Evolutionary conservation across 2,329 filamentous ascomycete species (phyloP), one percentile per base, ranked within the genome.

Genomic region (Magnaporthiopsis incrustans): DNA sequence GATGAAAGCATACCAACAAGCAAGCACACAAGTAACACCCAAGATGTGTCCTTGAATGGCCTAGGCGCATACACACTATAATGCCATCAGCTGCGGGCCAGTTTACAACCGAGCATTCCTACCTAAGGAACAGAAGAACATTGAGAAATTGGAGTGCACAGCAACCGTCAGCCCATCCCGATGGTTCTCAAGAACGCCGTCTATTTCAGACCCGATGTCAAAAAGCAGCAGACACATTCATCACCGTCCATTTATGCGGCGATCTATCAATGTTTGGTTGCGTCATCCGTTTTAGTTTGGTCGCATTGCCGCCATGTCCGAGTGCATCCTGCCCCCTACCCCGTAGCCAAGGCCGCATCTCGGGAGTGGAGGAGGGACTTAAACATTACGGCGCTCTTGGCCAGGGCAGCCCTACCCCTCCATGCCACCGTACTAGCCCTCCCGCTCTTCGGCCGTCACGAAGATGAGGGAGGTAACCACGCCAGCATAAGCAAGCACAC

Each of bases 161-260:
- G 33, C 11, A 35, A 14, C 11, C 33, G 33, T 35, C 33, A 35
- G 15, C 38, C 38, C 38, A 50, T 50, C 38, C 38, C 2, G 4
- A 65, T 64, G 65, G 64, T 35, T 35, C 12, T 11, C 33, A 67
- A 66, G 66, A 67, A 67, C 65, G 62, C 65, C 64, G 63, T 65
- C 65, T 67, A 65, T 67, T 68, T 59, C 57, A 53, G 27, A 50
- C 44, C 27, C 57, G 33, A 18, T 6, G 58, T 63, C 62, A 32
- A 27, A 63, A 32, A 38, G 32, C 33, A 44, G 53, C 62, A 63
- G 53, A 25, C 59, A 63, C 32, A 32, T 25, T 44, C 53, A 58
- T 58, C 53, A 26, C 32, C 32, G 33, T 8, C n/a, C 44, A 25
- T 53, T n/a, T n/a, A 25, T 53, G 22, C 14, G 22, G n/a, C 44